Evolutionary conservation across 2,329 filamentous ascomycete species (phyloP), one percentile per base, ranked within the genome.

Genomic region (Phialophora verrucosa): DNA sequence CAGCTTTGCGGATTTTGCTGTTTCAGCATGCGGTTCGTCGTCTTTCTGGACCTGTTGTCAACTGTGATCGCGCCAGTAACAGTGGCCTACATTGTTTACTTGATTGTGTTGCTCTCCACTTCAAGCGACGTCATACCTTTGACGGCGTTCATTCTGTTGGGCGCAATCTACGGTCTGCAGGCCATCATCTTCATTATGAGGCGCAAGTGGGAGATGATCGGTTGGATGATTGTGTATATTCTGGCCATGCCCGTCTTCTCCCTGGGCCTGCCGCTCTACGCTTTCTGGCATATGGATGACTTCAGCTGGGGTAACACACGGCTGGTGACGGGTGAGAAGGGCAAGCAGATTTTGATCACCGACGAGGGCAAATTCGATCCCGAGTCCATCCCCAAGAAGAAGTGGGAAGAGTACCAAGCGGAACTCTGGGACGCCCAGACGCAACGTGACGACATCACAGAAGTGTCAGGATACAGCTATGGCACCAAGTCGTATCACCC

Each of bases 261-360:
- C 51, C 92, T 96, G 70, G 93, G 87, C 65, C 85, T 99, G 53
- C 95, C 95, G 0, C 82, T 99, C 31, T 98, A 98, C 78, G 86
- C 94, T 58, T 99, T 99, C 86, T 99, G 95, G 95, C 87, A 97
- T 82, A 98, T 98, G 95, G 95, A 99, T 79, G 95, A 99, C 81
- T 99, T 99, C 87, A 91, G 91, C 74, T 99, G 95, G 95, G 95
- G 95, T 80, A 99, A 97, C 80, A 99, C 95, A 49, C 94, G 95
- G 88, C 88, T 99, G 65, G 93, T 99, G 70, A 95, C 91, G 7
- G 95, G 95, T 77, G 95, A 99, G 77, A 90, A 90, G 78, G 95
- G 95, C 70, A 90, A 92, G 77, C 94, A 97, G 83, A 83, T 98
- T 69, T 88, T 99, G 73, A 90, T 99, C 71, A 92, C 93, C 1